Evolutionary conservation across 495 filamentous ascomycete genomes (phyloP).

Genomic region (Penicillium chermesinum): DNA sequence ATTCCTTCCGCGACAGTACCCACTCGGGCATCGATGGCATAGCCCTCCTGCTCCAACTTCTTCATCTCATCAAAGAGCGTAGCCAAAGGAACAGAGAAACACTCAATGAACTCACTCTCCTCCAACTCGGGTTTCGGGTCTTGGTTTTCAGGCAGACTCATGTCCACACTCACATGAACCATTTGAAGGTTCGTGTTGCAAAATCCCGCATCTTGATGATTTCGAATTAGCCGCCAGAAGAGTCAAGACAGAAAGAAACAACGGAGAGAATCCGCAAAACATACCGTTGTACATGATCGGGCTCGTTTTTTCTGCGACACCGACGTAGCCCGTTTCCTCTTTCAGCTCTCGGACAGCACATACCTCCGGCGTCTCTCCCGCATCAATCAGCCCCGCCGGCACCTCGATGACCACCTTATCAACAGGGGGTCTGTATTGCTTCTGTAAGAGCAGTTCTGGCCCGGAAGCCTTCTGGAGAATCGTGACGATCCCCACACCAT

Average conservation of each 20-base stretch:
- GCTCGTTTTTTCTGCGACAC: slow-evolving; percentile 47
- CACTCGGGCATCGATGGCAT: slow-evolving; percentile 79
- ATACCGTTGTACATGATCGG: slow-evolving; percentile 26
- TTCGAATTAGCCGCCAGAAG: not conserved
- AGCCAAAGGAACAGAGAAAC: slow-evolving; percentile 63
- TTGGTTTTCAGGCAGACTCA: slow-evolving; percentile 62
- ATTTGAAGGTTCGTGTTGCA: slow-evolving; percentile 84
- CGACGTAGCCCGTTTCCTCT: slow-evolving; percentile 92
- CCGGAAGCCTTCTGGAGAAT: slow-evolving; percentile 70
- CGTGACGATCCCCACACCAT: slow-evolving; percentile 87
- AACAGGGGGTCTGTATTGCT: slow-evolving; percentile 83
- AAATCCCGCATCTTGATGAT: slow-evolving; percentile 58
- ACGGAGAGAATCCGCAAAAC: not conserved
- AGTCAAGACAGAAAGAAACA: not conserved
- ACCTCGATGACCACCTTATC: slow-evolving; percentile 75
- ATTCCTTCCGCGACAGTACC: slow-evolving; percentile 83
- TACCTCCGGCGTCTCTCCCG: slow-evolving; percentile 69
- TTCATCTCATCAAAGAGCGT: slow-evolving; percentile 63
- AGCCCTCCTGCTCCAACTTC: slow-evolving; percentile 65
- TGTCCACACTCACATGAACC: slow-evolving; percentile 75
- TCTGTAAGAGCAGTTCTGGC: slow-evolving; percentile 75
- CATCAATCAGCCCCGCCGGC: slow-evolving; percentile 82
- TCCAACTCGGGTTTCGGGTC: slow-evolving; percentile 69
- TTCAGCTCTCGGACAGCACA: slow-evolving; percentile 84
- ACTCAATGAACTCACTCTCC: slow-evolving; percentile 86